Evolutionary conservation across 306 rosid species (phyloP), one percentile per base, ranked within the genome.

Genomic region (Glycine latifolia): DNA sequence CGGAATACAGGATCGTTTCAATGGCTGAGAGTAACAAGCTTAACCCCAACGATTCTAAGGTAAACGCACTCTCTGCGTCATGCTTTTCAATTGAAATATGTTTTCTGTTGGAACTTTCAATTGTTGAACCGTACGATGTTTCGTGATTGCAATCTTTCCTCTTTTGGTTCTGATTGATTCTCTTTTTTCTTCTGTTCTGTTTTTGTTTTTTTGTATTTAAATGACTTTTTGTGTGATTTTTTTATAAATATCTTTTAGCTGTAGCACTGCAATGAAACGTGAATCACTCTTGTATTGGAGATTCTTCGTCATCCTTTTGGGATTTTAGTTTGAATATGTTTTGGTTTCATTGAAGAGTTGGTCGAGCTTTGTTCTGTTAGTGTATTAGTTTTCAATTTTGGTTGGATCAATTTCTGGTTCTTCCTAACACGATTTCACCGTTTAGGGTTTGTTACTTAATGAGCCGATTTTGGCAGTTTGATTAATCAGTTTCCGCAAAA

Each of bases 21-120:
- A 93, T 93, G 98, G 93, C 91, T 62, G 97, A 88, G 66, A 86
- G 83, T 81, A 86, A 89, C 73, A 89, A 91, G 84, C 87, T 90
- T 80, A 87, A 93, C 86, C 80, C 88, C 83, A 91, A 76, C 54
- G 97, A 93, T 67, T 91, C 97, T 59, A 91, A 48, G 97, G 97
- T 83, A 76, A 13, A 1, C 13, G 3, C 4, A 3, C 50, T 63
- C 3, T 48, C 11, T 4, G 8, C 9, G 4, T 2, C 8, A 0
- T 47, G 0, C 52, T 56, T 15, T 49, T 48, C 0, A 1, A 67
- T 72, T 15, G 3, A 6, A 26, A 3, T 37, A 14, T 37, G 11
- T 62, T 71, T 80, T 15, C 71, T 79, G 0, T 10, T 59, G 10
- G 3, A 10, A 68, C 2, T 44, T 68, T 39, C 2, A 69, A 15